Conservation (phyloP, 164 flowering plant species). For the Cinnamomum chago region DNA sequence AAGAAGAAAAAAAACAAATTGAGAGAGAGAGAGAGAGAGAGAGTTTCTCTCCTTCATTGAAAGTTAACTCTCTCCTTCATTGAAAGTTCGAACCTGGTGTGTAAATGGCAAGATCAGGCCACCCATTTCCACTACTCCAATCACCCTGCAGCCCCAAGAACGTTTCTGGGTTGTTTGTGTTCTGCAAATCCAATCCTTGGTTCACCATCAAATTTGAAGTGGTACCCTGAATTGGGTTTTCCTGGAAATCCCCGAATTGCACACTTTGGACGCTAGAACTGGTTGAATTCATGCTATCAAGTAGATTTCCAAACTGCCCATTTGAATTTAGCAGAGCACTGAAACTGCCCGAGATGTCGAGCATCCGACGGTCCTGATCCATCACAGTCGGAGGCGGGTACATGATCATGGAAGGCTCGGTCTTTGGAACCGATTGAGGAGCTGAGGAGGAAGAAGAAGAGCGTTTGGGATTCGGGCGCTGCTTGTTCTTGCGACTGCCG, state of each 20-base stretch:
- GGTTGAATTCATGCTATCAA: slow-evolving; percentile 34
- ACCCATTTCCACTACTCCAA: slow-evolving; percentile 39
- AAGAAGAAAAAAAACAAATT: not conserved
- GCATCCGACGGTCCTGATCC: slow-evolving; percentile 35
- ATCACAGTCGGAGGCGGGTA: not conserved
- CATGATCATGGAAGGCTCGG: slow-evolving; percentile 10
- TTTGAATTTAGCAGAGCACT: slow-evolving; percentile 37
- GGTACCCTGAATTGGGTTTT: slow-evolving; percentile 1
- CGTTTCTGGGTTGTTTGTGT: slow-evolving; percentile 22
- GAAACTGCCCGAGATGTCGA: slow-evolving; percentile 28
- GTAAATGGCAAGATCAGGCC: slow-evolving; percentile 79
- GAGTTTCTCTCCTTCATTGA: slow-evolving; percentile 15
- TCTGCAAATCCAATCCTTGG: slow-evolving; percentile 27
- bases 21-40: not conserved
- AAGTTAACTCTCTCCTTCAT: slow-evolving; percentile 19
- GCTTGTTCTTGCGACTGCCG: slow-evolving; percentile 38
- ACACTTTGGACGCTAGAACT: slow-evolving; percentile 13
- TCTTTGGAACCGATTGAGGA: slow-evolving; percentile 10
- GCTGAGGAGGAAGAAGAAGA: slow-evolving; percentile 6
- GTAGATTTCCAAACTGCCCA: slow-evolving; percentile 33
- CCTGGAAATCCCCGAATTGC: slow-evolving; percentile 22
- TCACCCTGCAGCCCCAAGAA: slow-evolving; percentile 31
- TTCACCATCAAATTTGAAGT: slow-evolving; percentile 1
- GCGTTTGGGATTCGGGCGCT: slow-evolving; percentile 27
- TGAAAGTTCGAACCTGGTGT: slow-evolving; percentile 61